Evolutionary conservation across 768 basidiomycete genomes (phyloP), one percentile per base, ranked within the genome.

Genomic region (Candolleomyces eurysporus): DNA sequence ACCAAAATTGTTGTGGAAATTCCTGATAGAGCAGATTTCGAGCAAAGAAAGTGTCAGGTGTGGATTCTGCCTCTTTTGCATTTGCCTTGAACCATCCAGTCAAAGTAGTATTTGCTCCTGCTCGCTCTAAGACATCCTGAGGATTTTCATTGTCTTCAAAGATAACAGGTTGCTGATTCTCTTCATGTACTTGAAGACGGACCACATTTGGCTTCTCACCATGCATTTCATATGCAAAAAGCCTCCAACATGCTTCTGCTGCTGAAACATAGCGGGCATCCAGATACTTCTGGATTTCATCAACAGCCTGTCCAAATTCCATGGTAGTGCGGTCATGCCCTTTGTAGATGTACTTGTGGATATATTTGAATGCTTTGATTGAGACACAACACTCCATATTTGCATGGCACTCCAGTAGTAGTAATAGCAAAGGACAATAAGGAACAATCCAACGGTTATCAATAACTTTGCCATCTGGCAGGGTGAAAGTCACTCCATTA

Each of bases 261-360:
- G 71, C 54, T 5, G 67, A 66, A 17, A 75, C 61, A 57, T 82
- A 84, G 2, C 75, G 67, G 2, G 69, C 69, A 61, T 81, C 76
- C 1, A 80, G 45, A 55, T 72, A 80, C 22, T 55, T 60, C 19
- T 71, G 65, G 66, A 79, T 73, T 61, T 84, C 82, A 45, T 73
- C 68, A 49, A 77, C 69, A 56, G 71, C 64, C 46, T 72, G 39
- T 13, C 71, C 58, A 67, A 65, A 53, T 57, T 75, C 69, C 32
- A 81, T 19, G 1, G 79, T 78, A 0, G 74, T 71, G 7, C 69
- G 66, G 64, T 84, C 80, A 63, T 64, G 64, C 8, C 84, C 81
- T 64, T 84, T 85, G 69, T 81, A 73, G 19, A 82, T 69, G 65
- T 83, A 83, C 64, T 83, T 83, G 67, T 74, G 72, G 16, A 78